Percentiles rank a stretch among this genome's conserved stretches.
phyloP scores from a whole-genome alignment of 2,329 filamentous ascomycete species.

The Trichophaea hybrida region DNA sequence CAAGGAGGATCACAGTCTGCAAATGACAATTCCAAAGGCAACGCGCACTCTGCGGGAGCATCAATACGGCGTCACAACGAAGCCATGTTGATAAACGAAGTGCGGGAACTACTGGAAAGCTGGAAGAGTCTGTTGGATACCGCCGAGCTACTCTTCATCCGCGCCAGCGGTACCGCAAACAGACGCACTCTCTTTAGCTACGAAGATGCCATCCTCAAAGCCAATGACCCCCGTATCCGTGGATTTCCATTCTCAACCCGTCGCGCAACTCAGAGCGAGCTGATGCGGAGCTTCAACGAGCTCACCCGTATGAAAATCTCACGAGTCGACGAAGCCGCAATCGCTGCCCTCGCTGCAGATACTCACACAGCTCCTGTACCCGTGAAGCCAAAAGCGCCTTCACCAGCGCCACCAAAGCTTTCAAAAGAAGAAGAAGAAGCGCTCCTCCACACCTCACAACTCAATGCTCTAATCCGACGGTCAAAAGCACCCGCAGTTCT shows the following conservation, averaged over 20 bases:
- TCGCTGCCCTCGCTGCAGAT: constrained; percentile 30
- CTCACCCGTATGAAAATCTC: constrained; percentile 78
- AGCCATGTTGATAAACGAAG: constrained; percentile 73
- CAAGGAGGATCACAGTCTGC: constrained; percentile 91
- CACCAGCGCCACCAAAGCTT: constrained; percentile 46
- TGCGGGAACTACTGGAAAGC: constrained; percentile 61
- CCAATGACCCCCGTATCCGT: constrained; percentile 65
- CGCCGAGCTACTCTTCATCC: constrained; percentile 72
- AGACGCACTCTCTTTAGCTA: constrained; percentile 80
- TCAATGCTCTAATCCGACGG: constrained; percentile 74
- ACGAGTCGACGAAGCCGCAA: constrained; percentile 54
- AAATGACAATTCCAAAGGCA: constrained; percentile 85
- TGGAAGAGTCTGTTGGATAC: constrained; percentile 80
- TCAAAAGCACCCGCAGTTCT: constrained; percentile 80
- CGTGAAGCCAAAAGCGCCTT: constrained; percentile 35
- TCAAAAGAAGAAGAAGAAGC: constrained; percentile 74
- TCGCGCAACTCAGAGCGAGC: constrained; percentile 79
- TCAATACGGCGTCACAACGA: constrained; percentile 88
- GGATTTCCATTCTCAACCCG: constrained; percentile 89
- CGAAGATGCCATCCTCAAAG: constrained; percentile 67
- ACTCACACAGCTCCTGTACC: not conserved
- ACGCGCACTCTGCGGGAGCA: constrained; percentile 85
- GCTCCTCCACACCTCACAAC: constrained; percentile 69
- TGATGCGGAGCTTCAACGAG: constrained; percentile 90
- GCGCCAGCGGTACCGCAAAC: constrained; percentile 78